Conservation (phyloP, 2,329 filamentous ascomycete species). For the Eurotiales sp. region DNA sequence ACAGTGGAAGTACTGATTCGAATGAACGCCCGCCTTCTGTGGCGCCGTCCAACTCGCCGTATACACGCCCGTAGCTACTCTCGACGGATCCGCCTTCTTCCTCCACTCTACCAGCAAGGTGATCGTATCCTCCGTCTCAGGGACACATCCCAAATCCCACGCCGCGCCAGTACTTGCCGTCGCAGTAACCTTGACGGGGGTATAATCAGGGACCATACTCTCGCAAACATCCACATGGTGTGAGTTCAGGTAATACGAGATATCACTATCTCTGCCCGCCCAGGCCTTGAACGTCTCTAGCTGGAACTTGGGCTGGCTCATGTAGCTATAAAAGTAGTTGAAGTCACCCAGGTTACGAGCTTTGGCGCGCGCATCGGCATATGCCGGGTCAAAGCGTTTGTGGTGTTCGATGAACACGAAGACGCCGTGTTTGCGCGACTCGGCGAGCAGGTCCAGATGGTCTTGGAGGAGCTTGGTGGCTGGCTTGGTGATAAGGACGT, state of each 20-base stretch:
- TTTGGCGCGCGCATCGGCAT: slow-evolving; percentile 78
- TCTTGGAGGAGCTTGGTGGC: slow-evolving; percentile 80
- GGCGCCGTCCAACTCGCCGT: slow-evolving; percentile 94
- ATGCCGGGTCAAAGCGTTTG: slow-evolving; percentile 92
- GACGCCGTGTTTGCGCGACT: slow-evolving; percentile 69
- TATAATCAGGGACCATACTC: slow-evolving; percentile 81
- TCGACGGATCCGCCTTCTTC: slow-evolving; percentile 63
- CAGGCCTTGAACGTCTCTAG: slow-evolving; percentile 92
- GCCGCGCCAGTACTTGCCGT: slow-evolving; percentile 78
- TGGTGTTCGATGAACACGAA: slow-evolving; percentile 95
- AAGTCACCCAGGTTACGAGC: slow-evolving; percentile 80
- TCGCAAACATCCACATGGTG: slow-evolving; percentile 93
- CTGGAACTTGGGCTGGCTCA: slow-evolving; percentile 88
- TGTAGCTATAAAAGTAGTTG: slow-evolving; percentile 98
- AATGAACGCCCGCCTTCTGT: slow-evolving; percentile 89
- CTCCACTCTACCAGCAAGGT: slow-evolving; percentile 86
- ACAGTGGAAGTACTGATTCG: slow-evolving; percentile 93
- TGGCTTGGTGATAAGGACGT: slow-evolving; percentile 92
- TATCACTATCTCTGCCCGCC: slow-evolving; percentile 88
- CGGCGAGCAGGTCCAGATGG: slow-evolving; percentile 71
- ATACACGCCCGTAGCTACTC: slow-evolving; percentile 81
- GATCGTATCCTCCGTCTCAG: slow-evolving; percentile 88
- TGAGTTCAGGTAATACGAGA: slow-evolving; percentile 93
- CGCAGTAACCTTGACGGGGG: slow-evolving; percentile 74
- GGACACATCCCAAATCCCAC: slow-evolving; percentile 70